Conservation (phyloP, 352 stramenopile genomes). For the Plasmopara viticola region DNA sequence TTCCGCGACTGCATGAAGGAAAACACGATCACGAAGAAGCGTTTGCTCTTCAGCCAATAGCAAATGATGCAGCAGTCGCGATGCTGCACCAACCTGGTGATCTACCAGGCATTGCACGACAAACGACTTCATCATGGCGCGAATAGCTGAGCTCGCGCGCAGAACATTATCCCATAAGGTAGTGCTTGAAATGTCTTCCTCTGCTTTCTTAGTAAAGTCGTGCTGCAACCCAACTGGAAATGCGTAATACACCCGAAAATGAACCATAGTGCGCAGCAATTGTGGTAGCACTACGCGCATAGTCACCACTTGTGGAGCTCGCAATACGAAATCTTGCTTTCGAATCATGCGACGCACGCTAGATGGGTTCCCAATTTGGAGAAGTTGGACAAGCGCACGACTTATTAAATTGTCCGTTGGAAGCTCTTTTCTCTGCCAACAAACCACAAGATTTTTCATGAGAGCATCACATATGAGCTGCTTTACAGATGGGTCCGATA, state of each 20-base stretch:
- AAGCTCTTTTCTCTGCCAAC: conserved; percentile 56
- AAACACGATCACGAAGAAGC: conserved; percentile 62
- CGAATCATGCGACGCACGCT: conserved; percentile 80
- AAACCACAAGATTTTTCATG: conserved; percentile 56
- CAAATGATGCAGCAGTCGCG: conserved; percentile 50
- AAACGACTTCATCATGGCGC: conserved; percentile 60
- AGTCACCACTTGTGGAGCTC: conserved; percentile 67
- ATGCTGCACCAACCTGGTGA: conserved; percentile 44
- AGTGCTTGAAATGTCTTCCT: conserved; percentile 39
- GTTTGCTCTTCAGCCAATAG: conserved; percentile 54
- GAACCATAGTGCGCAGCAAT: conserved; percentile 52
- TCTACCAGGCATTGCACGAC: conserved; percentile 61
- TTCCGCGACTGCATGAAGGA: conserved; percentile 67
- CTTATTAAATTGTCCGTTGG: conserved; percentile 80
- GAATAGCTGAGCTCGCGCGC: conserved; percentile 63
- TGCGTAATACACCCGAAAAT: conserved; percentile 39
- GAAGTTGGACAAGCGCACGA: conserved; percentile 71
- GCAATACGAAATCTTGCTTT: conserved; percentile 77
- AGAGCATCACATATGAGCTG: conserved; percentile 70
- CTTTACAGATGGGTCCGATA: conserved; percentile 74
- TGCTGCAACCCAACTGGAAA: conserved; percentile 30
- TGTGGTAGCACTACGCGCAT: conserved; percentile 77
- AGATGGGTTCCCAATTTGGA: conserved; percentile 75
- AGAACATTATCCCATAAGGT: conserved; percentile 70
- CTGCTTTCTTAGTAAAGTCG: conserved; percentile 28